phyloP scores from a whole-genome alignment of 257 asterid genomes.

The Nicotiana paniculata region DNA sequence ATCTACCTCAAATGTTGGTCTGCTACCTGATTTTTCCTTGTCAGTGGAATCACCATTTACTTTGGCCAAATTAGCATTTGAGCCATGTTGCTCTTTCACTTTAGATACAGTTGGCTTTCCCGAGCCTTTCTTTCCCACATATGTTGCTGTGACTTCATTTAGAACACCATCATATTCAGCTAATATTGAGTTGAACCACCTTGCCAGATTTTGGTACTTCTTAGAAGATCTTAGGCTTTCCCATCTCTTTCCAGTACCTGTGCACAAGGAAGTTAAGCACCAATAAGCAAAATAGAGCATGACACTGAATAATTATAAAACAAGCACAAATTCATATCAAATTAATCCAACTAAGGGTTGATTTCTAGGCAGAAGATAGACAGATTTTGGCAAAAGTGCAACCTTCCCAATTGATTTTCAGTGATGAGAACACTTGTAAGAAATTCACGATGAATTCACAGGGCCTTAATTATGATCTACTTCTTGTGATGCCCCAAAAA shows the following conservation, averaged over 20 bases:
- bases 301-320: not conserved
- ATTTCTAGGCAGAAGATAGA: not conserved
- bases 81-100: constrained; percentile 43
- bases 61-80: constrained; percentile 30
- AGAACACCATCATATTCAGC: constrained; percentile 50
- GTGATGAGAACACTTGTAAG: not conserved
- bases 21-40: constrained; percentile 28
- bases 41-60: constrained; percentile 33
- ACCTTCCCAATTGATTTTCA: not conserved
- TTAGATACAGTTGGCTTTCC: constrained; percentile 48
- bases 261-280: not conserved
- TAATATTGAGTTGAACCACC: constrained; percentile 83
- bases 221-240: constrained; percentile 80
- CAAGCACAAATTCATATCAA: not conserved
- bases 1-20: constrained; percentile 48
- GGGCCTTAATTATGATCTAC: not conserved
- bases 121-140: constrained; percentile 54
- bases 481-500: not conserved
- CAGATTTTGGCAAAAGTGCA: not conserved
- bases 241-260: constrained; percentile 90
- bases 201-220: constrained; percentile 75
- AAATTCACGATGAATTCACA: not conserved
- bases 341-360: not conserved
- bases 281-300: not conserved
- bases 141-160: constrained; percentile 42